phyloP scores from a whole-genome alignment of 192 early-diverging fungal genomes.

The Coemansia sp. region DNA sequence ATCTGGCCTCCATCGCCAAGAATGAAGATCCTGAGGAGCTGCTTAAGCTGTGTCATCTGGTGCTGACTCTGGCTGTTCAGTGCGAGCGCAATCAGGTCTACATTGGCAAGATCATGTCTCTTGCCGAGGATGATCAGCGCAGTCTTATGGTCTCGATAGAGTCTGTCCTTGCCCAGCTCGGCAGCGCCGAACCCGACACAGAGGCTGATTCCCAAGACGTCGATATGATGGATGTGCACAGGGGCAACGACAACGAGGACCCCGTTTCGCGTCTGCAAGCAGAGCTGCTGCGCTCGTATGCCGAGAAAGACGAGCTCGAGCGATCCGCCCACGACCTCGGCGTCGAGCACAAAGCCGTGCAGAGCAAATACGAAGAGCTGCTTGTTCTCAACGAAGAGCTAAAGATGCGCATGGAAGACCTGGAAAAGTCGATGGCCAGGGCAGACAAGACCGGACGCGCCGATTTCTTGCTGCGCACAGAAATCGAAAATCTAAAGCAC shows the following conservation, averaged over 20 bases:
- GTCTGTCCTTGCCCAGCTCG: slow-evolving; percentile 49
- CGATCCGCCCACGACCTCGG: slow-evolving; percentile 51
- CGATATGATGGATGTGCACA: slow-evolving; percentile 32
- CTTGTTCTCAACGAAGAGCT: slow-evolving; percentile 71
- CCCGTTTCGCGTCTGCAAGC: slow-evolving; percentile 51
- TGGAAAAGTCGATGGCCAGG: slow-evolving; percentile 71
- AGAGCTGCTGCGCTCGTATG: slow-evolving; percentile 53
- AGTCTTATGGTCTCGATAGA: slow-evolving; percentile 91
- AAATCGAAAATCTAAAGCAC: slow-evolving; percentile 83
- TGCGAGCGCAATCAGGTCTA: slow-evolving; percentile 80
- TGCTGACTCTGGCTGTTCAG: slow-evolving; percentile 85
- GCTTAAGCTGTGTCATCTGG: slow-evolving; percentile 76
- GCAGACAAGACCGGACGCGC: slow-evolving; percentile 73
- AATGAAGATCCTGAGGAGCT: slow-evolving; percentile 72
- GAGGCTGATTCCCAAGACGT: slow-evolving; percentile 43
- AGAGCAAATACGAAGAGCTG: slow-evolving; percentile 65
- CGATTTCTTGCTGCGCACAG: slow-evolving; percentile 81
- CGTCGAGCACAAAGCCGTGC: slow-evolving; percentile 56
- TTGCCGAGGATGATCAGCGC: slow-evolving; percentile 73
- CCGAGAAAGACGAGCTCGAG: slow-evolving; percentile 66
- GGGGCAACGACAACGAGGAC: slow-evolving; percentile 27
- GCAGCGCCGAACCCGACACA: slow-evolving; percentile 35
- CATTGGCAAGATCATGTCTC: slow-evolving; percentile 79
- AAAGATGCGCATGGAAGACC: slow-evolving; percentile 69
- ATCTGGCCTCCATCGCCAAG: slow-evolving; percentile 83